Evolutionary conservation across 2,329 filamentous ascomycete genomes (phyloP).

Genomic region (Hypoxylon sp.): DNA sequence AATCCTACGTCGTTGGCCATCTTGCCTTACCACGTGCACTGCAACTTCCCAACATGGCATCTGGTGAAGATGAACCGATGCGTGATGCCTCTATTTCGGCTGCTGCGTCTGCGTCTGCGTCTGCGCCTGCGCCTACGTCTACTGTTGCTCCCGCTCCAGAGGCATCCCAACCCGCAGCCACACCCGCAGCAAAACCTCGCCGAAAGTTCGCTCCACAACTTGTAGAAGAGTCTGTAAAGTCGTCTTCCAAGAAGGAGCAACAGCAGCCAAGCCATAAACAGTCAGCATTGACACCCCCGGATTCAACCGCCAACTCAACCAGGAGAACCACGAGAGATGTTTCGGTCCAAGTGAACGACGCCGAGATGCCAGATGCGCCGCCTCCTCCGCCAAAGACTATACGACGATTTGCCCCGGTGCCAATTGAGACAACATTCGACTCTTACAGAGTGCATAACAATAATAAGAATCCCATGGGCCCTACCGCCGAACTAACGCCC

Average conservation of each 20-base stretch:
- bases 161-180: conserved; percentile 22
- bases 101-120: conserved; percentile 13
- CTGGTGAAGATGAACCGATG: conserved; percentile 46
- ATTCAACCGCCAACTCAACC: conserved; percentile 37
- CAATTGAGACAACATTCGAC: conserved; percentile 78
- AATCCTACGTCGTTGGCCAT: conserved; percentile 16
- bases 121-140: conserved; percentile 10
- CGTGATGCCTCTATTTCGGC: conserved; percentile 38
- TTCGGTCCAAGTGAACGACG: conserved; percentile 47
- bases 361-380: conserved; percentile 45
- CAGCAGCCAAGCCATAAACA: conserved; percentile 16
- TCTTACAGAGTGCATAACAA: conserved; percentile 60
- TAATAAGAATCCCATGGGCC: conserved; percentile 56
- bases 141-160: conserved; percentile 6
- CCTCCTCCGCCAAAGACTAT: conserved; percentile 38
- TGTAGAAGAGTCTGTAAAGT: conserved; percentile 50
- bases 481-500: conserved; percentile 69
- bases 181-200: conserved; percentile 46
- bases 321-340: conserved; percentile 46
- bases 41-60: conserved; percentile 39
- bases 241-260: conserved; percentile 43
- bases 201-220: conserved; percentile 52
- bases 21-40: conserved; percentile 2
- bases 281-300: conserved; percentile 29
- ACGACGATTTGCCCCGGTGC: conserved; percentile 74